These are phyloP conservation scores for Suhomyces prunicola DNA, from an alignment of 805 yeast genomes.

Conservation along the genomic window DNA sequence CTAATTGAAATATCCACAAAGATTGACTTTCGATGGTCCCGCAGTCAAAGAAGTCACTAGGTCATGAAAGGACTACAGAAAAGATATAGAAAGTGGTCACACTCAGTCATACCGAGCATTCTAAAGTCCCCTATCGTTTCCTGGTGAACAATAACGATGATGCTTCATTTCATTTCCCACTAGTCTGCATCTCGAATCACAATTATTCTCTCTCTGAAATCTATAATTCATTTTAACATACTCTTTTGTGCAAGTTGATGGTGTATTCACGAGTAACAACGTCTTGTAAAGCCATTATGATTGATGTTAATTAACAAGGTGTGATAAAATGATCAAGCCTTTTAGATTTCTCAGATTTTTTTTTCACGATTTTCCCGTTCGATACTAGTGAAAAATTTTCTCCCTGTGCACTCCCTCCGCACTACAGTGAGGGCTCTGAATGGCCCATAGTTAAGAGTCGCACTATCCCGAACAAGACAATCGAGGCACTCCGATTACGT, in stretches of 20 bases:
- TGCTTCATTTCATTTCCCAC: neutral
- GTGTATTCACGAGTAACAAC: slow-evolving; percentile 99
- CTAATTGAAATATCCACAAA: neutral
- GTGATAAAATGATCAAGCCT: slow-evolving; percentile 4
- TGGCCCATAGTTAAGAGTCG: neutral
- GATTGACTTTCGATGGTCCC: neutral
- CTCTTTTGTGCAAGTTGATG: slow-evolving; percentile 99
- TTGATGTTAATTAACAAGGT: slow-evolving; percentile 15
- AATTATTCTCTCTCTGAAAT: neutral
- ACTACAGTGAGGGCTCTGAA: slow-evolving; percentile 1
- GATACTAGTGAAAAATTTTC: slow-evolving; percentile 6
- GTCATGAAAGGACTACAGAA: neutral
- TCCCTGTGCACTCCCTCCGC: slow-evolving; percentile 6
- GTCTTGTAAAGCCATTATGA: slow-evolving; percentile 87
- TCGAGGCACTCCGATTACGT: neutral
- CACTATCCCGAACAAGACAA: neutral
- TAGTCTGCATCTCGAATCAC: neutral
- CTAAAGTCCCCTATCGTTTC: neutral
- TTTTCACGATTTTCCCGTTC: slow-evolving; percentile 2
- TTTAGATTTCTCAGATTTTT: neutral
- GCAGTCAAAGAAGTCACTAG: neutral
- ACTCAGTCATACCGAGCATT: neutral
- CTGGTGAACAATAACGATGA: neutral
- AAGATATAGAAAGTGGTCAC: neutral
- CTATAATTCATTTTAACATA: slow-evolving; percentile 44